Percentiles rank a stretch among this genome's conserved stretches.
Conservation (phyloP, 164 flowering plant genomes). For the Dillenia turbinata region DNA sequence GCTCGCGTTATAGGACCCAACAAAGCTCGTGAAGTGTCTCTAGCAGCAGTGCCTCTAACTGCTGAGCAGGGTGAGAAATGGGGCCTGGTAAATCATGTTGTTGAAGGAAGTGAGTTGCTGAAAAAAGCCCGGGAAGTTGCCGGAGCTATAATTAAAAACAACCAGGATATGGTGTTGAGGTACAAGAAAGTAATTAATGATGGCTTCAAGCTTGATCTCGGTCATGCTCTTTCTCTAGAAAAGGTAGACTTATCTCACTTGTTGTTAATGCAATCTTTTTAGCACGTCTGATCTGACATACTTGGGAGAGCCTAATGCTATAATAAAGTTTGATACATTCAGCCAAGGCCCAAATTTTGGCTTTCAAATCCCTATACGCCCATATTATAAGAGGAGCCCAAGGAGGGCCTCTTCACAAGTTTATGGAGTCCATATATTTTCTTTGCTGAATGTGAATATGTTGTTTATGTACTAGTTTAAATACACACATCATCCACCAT, state of each 20-base stretch:
- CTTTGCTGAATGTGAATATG: too few relatives aligned
- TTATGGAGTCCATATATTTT: too few relatives aligned
- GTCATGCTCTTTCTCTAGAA: constrained; percentile 68
- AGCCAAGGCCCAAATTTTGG: too few relatives aligned
- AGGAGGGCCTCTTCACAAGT: too few relatives aligned
- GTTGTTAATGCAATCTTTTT: too few relatives aligned
- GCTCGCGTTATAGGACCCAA: constrained; percentile 78
- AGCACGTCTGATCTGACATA: not conserved
- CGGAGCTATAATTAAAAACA: constrained; percentile 67
- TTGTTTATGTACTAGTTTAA: too few relatives aligned
- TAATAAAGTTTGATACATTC: too few relatives aligned
- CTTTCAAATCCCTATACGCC: too few relatives aligned
- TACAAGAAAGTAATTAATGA: constrained; percentile 85
- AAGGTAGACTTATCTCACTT: constrained; percentile 44
- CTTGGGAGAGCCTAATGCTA: too few relatives aligned
- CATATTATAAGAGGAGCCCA: too few relatives aligned
- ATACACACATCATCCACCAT: too few relatives aligned
- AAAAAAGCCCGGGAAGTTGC: constrained; percentile 78
- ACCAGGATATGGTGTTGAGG: constrained; percentile 72
- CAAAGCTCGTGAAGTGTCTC: constrained; percentile 84
- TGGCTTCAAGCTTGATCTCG: constrained; percentile 70
- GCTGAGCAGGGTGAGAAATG: constrained; percentile 80
- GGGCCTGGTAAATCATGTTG: constrained; percentile 88
- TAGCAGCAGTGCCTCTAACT: constrained; percentile 61
- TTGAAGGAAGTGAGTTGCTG: constrained; percentile 57